Percentiles rank a stretch among this genome's conserved stretches.
These are phyloP conservation scores for Silene latifolia DNA, from an alignment of 148 eudicot genomes.

Conservation along the genomic window DNA sequence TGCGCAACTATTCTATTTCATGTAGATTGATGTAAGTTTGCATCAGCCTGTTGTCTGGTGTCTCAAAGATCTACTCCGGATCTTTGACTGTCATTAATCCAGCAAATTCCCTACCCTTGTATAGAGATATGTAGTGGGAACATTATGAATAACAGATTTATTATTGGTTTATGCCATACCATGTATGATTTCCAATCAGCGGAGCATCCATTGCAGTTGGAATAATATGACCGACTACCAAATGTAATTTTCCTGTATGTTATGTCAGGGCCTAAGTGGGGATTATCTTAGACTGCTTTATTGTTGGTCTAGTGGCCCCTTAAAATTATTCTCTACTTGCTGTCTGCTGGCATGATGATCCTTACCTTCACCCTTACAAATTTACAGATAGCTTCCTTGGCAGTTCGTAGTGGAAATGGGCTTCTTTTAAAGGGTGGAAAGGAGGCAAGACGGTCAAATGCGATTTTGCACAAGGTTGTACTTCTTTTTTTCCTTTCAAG, in stretches of 20 bases:
- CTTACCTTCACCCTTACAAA: not conserved
- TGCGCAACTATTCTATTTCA: not conserved
- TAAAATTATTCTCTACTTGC: not conserved
- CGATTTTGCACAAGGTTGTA: conserved; percentile 79
- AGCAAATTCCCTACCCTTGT: not conserved
- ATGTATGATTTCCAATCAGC: too few species aligned
- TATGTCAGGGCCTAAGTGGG: not conserved
- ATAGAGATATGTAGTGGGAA: not conserved
- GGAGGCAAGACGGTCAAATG: conserved; percentile 86
- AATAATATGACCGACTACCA: not conserved
- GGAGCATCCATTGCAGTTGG: not conserved
- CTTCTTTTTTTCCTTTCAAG: not conserved
- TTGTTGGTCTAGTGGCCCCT: not conserved
- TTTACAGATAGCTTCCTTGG: conserved; percentile 85
- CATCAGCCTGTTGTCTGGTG: not conserved
- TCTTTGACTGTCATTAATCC: not conserved
- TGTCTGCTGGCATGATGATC: not conserved
- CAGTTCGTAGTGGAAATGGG: conserved; percentile 90
- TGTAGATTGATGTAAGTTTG: not conserved
- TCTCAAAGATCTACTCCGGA: not conserved
- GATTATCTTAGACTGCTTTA: not conserved
- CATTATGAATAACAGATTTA: not conserved
- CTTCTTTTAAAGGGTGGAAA: conserved; percentile 94
- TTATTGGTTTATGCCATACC: not conserved
- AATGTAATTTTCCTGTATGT: not conserved